Evolutionary conservation across 2,329 filamentous ascomycete species (phyloP), one percentile per base, ranked within the genome.

Genomic region (Elsinoe necatrix): DNA sequence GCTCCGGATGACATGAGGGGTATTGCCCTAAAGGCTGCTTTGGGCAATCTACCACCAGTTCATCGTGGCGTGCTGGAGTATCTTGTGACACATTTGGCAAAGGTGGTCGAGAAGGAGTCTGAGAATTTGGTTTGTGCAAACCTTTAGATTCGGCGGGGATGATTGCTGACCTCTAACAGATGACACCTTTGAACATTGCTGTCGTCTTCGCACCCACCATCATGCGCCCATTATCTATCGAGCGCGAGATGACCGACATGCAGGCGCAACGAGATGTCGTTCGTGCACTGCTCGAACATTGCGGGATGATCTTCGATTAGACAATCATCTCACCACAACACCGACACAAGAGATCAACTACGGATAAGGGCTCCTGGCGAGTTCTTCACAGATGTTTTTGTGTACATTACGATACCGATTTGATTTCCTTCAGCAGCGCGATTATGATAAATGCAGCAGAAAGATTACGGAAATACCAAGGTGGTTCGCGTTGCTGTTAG

Each of bases 141-240:
- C 4, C 4, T 11, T 4, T 18, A 18, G 16, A 6, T 31, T 11
- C n/a, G 4, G 39, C n/a, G 16, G 6, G 11, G 18, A 42, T 42
- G 14, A 4, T 59, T 56, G 35, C 67, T 73, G 61, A 71, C 58
- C 2, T 25, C 45, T n/a, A 5, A 1, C 59, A 88, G 83, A 98
- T 98, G 93, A 95, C 89, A 21, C 88, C 92, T 57, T 88, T 95
- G 73, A 98, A 98, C 68, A 75, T 97, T 60, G 90, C 93, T 2
- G 93, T 98, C 41, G 93, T 98, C 35, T 98, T 98, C 69, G 93
- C 93, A 7, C 93, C 93, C 6, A 98, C 93, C 0, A 95, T 98
- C 64, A 95, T 98, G 89, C 83, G 92, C 63, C 90, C 95, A 57
- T 80, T 84, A 67, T 92, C 86, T 66, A 81, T 97, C 60, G 89